Base-by-base conservation (phyloP, 2,329 filamentous ascomycete species). In the Metarhizium guizhouense region DNA sequence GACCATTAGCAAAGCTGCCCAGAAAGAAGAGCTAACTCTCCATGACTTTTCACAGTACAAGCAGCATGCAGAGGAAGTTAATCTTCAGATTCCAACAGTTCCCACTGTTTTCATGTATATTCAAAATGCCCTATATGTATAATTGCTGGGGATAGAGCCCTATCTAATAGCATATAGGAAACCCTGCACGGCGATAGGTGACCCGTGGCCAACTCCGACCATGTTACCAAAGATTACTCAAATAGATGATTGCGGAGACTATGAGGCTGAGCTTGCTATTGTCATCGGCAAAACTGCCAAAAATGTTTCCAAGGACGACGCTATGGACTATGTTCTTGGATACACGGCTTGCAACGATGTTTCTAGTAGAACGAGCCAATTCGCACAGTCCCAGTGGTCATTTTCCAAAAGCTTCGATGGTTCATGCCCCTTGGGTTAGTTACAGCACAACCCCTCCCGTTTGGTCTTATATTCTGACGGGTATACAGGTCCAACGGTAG, bases 281-380 rank as follows among this genome's bases (percentile, higher is more conserved):
- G 72, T 84, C 13, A 76, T 85, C 47, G 78, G 78, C 36, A 73
- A 71, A 60, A 65, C 70, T 13, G 71, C 73, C 68, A 66, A 74
- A 72, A 81, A 85, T 59, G 79, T 84, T 10, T 70, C 74, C 49
- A 80, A 83, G 60, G 73, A 71, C 0, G 75, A 84, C 32, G 81
- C 82, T 5, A 64, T 82, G 52, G 74, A 78, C 59, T 83, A 85
- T 61, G 74, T 87, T 4, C 76, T 86, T 2, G 83, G 84, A 32
- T 87, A 87, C 65, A 83, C 81, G 0, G 76, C 77, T 25, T 76
- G 77, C 62, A 87, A 86, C 68, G 83, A 87, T 63, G 77, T 87
- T 6, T 84, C 81, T 2, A 80, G 78, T 58, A 77, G 82, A 4
- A 76, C 78, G 52, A 74, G 73, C 54, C 82, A 85, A 69, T 73